Conservation (phyloP, 345 rosid species). For the Lumnitzera littorea region DNA sequence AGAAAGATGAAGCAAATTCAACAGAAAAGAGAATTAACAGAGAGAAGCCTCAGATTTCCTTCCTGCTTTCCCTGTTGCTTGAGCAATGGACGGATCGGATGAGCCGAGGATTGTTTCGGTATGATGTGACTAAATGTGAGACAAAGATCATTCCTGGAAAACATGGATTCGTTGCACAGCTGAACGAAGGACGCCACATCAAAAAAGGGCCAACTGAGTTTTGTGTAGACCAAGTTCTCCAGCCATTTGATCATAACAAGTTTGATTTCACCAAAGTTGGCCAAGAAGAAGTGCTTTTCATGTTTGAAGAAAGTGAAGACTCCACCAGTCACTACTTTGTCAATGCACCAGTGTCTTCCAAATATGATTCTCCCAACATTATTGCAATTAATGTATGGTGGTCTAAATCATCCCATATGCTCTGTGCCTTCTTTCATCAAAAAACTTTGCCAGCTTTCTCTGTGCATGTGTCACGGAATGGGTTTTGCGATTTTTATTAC, state of each 20-base stretch:
- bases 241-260: constrained; percentile 39
- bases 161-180: constrained; percentile 42
- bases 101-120: constrained; percentile 40
- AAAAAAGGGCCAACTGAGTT: constrained; percentile 53
- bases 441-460: no score
- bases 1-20: constrained; percentile 13
- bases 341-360: constrained; percentile 1
- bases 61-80: constrained; percentile 13
- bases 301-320: constrained; percentile 33
- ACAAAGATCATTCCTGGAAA: constrained; percentile 38
- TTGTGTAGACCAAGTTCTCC: constrained; percentile 44
- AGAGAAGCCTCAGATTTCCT: constrained; percentile 7
- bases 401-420: not conserved
- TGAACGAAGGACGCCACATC: constrained; percentile 51
- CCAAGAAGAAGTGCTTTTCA: constrained; percentile 47
- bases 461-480: no score
- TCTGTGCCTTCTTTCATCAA: no score
- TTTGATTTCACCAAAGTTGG: constrained; percentile 54
- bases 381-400: constrained; percentile 40
- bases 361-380: constrained; percentile 24
- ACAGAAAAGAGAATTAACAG: constrained; percentile 4
- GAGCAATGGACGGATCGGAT: constrained; percentile 46
- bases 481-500: no score
- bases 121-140: constrained; percentile 40
- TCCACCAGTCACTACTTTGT: constrained; percentile 21